Evolutionary conservation across 1,139 yeast genomes (phyloP), one percentile per base, ranked within the genome.

Genomic region (Sugiyamaella paludigena): DNA sequence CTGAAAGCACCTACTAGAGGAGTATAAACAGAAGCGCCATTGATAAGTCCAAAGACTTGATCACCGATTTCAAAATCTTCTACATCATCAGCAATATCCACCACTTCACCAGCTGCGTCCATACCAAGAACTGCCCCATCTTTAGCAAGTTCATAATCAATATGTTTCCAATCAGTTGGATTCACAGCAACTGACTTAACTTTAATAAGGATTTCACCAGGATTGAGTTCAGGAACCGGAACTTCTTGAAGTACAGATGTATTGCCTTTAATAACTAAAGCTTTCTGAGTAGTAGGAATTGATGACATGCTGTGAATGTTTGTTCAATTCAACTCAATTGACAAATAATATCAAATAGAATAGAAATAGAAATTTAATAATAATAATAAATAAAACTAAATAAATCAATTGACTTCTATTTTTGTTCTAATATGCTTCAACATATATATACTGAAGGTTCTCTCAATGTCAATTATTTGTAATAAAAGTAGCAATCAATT

Each of bases 81-180:
- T 13, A 81, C 86, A 12, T 74, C 70, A 4, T 73, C 56, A 29
- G 92, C 92, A 36, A 83, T 75, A 36, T 73, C 72, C 13, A 71
- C 74, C 36, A 85, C 83, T 13, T 68, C 69, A 46, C 94, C 94
- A 43, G 84, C 69, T 36, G 74, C 58, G 47, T 69, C 73, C 44
- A 60, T 56, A 7, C 74, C 73, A n/a, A 55, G 53, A 36, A 67
- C 73, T 32, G 74, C 63, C 26, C 83, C 86, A 1, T 66, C 62
- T 1, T 12, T 33, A 19, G 75, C 77, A 51, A 70, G 58, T 7
- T 69, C 60, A 44, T 50, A 63, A 5, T 60, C 72, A 38, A 76
- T 62, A 56, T 81, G 87, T 59, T 83, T 83, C 84, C 85, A 84
- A 63, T 86, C 94, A 11, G 87, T 80, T 40, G 94, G 94, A 62